Conservation (phyloP, 2,329 filamentous ascomycete genomes). For the Immersiporthe knoxdaviesiana region DNA sequence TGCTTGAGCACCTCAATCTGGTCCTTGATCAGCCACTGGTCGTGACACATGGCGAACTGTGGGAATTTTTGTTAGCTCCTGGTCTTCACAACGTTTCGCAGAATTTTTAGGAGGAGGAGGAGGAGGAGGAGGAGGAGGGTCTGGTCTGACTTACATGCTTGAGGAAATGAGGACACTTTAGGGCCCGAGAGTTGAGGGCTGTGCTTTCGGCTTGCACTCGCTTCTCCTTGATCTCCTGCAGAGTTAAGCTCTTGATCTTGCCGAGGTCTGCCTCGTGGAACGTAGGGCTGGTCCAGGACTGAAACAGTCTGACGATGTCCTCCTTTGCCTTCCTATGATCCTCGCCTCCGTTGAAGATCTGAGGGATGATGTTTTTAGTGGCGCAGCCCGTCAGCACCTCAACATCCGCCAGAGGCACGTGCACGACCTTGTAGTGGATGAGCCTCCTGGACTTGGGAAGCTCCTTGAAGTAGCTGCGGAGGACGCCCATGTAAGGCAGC, state of each 20-base stretch:
- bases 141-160: constrained; percentile 78
- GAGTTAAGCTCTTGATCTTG: constrained; percentile 78
- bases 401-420: constrained; percentile 75
- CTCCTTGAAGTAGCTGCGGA: constrained; percentile 68
- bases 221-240: constrained; percentile 79
- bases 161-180: constrained; percentile 76
- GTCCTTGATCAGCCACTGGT: constrained; percentile 95
- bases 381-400: constrained; percentile 80
- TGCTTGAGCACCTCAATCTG: constrained; percentile 87
- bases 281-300: constrained; percentile 71
- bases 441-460: constrained; percentile 69
- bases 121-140: too few species aligned
- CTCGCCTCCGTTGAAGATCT: constrained; percentile 60
- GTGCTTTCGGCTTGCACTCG: constrained; percentile 65
- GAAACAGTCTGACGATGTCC: constrained; percentile 69
- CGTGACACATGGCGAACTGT: constrained; percentile 92
- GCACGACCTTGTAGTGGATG: constrained; percentile 68
- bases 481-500: constrained; percentile 76
- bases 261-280: constrained; percentile 87
- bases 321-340: constrained; percentile 61
- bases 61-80: constrained; percentile 48
- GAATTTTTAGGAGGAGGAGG: too few species aligned
- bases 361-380: constrained; percentile 61
- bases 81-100: too few species aligned
- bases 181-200: constrained; percentile 67